Conservation (phyloP, 2,329 filamentous ascomycete genomes). For the Nemania bipapillata region DNA sequence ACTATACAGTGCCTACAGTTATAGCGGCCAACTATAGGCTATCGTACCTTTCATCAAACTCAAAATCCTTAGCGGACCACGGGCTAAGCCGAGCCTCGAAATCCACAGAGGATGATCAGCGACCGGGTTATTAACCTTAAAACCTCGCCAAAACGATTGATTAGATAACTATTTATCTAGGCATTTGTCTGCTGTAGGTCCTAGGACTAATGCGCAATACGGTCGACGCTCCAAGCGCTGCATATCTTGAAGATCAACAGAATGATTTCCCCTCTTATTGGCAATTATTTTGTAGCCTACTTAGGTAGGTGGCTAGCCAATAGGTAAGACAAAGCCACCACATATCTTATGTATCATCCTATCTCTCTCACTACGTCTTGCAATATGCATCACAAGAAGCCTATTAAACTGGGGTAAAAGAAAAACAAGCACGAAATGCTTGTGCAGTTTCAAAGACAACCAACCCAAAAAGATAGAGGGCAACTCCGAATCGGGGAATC, state of each 20-base stretch:
- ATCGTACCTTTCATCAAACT: neutral
- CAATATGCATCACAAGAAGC: neutral
- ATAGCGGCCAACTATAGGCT: neutral
- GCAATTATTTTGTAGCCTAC: neutral
- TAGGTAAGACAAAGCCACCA: conserved; percentile 13
- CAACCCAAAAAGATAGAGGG: neutral
- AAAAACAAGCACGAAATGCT: neutral
- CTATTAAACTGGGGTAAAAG: neutral
- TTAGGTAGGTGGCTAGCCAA: neutral
- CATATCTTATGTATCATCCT: neutral
- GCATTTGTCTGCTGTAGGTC: no score
- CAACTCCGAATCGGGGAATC: conserved; percentile 51
- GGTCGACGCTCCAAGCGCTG: neutral
- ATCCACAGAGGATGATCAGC: conserved; percentile 16
- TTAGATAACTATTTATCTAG: conserved; percentile 1
- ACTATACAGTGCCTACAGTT: no score
- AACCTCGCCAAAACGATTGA: conserved; percentile 16
- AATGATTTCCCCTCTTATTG: neutral
- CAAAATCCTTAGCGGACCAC: neutral
- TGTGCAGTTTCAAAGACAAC: neutral
- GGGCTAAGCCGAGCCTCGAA: conserved; percentile 20
- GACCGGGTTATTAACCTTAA: conserved; percentile 27
- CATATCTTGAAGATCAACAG: conserved; percentile 16
- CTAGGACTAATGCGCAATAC: neutral
- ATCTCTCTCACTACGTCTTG: conserved; percentile 6